Percentiles rank a stretch among this genome's conserved stretches.
These are phyloP conservation scores for Brettanomyces bruxellensis DNA, from an alignment of 805 yeast species.

Conservation along the genomic window DNA sequence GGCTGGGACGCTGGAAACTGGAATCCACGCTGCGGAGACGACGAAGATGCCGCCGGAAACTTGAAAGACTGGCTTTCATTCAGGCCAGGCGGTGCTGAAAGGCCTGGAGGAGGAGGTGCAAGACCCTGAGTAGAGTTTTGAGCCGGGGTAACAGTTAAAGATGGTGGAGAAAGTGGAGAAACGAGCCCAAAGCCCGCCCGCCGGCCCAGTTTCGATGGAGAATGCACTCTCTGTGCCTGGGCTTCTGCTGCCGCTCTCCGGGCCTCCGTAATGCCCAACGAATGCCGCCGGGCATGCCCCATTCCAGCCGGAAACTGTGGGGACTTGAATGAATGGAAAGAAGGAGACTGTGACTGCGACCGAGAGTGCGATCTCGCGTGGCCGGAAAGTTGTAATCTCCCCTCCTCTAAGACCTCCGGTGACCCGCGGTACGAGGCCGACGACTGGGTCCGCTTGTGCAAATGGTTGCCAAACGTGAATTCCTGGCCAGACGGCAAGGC, in stretches of 20 bases:
- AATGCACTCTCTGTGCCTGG: constrained; percentile 54
- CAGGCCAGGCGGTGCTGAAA: constrained; percentile 20
- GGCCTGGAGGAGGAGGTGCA: constrained; percentile 1
- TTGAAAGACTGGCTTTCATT: constrained; percentile 27
- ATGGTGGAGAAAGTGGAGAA: constrained; percentile 1
- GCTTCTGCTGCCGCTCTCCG: constrained; percentile 93
- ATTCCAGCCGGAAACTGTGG: constrained; percentile 23
- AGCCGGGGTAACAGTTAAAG: constrained; percentile 6
- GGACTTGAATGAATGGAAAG: constrained; percentile 16
- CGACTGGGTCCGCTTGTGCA: constrained; percentile 41
- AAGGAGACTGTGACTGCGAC: constrained; percentile 30
- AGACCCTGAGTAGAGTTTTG: background rate
- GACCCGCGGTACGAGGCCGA: constrained; percentile 16
- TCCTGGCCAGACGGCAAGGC: background rate
- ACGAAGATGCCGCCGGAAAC: constrained; percentile 37
- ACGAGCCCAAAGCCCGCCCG: constrained; percentile 1
- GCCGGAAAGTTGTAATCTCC: constrained; percentile 33
- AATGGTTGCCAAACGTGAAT: constrained; percentile 13
- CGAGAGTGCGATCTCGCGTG: constrained; percentile 61
- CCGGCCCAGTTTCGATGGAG: constrained; percentile 22
- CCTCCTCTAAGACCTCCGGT: background rate
- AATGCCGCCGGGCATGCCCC: constrained; percentile 89
- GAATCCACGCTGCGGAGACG: constrained; percentile 40
- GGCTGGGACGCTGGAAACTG: constrained; percentile 55
- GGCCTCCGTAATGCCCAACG: constrained; percentile 86